Evolutionary conservation across 176 grass and related monocot species (phyloP).

Genomic region (Juncus inflexus): DNA sequence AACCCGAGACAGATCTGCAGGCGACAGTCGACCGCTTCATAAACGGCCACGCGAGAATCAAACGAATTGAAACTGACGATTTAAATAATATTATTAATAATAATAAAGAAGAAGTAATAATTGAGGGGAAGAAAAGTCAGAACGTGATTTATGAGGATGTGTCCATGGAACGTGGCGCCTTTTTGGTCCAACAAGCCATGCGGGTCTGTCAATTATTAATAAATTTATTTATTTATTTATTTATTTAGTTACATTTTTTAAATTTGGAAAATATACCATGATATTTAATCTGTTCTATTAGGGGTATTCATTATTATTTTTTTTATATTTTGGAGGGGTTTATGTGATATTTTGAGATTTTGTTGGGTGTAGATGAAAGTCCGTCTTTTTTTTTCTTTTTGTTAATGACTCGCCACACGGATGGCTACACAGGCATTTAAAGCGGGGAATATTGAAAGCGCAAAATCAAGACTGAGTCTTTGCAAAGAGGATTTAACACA

Average conservation of each 20-base stretch:
- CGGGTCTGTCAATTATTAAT: slow-evolving; percentile 49
- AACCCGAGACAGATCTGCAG: slow-evolving; percentile 78
- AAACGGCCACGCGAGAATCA: slow-evolving; percentile 89
- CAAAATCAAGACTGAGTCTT: slow-evolving; percentile 76
- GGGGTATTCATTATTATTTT: too few relatives aligned
- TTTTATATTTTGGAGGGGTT: too few relatives aligned
- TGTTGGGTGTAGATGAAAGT: neutral
- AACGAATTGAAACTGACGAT: slow-evolving; percentile 40
- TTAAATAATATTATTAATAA: neutral
- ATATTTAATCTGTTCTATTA: too few relatives aligned
- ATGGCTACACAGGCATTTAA: slow-evolving; percentile 57
- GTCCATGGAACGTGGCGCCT: slow-evolving; percentile 94
- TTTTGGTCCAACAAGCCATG: slow-evolving; percentile 97
- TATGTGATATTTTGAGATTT: too few relatives aligned
- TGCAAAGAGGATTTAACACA: slow-evolving; percentile 87
- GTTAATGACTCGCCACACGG: neutral
- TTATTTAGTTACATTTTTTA: neutral
- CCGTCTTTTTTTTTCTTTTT: neutral
- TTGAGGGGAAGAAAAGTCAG: slow-evolving; percentile 25
- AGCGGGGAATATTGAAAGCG: slow-evolving; percentile 70
- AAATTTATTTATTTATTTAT: too few relatives aligned
- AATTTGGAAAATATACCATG: neutral
- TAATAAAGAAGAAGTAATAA: slow-evolving; percentile 33
- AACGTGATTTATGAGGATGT: slow-evolving; percentile 97
- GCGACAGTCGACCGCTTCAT: slow-evolving; percentile 77